Percentiles rank a stretch among this genome's conserved stretches.
Conservation (phyloP, 169 alveolate species). For the Eimeria necatrix region DNA sequence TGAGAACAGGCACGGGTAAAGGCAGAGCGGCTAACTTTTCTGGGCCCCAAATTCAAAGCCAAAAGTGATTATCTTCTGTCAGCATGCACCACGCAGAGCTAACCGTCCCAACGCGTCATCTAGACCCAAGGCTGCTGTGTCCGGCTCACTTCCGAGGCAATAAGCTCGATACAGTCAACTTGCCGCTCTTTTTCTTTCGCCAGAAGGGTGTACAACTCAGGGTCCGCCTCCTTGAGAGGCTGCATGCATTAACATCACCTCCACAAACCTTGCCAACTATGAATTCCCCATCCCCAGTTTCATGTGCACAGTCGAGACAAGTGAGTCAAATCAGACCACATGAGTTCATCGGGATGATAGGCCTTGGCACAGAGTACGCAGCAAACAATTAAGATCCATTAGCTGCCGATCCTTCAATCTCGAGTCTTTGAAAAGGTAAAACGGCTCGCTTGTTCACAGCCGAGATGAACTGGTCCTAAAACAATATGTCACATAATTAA, state of each 20-base stretch:
- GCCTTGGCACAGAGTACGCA: background rate
- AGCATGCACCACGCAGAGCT: background rate
- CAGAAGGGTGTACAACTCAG: constrained; percentile 88
- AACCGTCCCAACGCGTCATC: background rate
- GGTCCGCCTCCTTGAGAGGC: constrained; percentile 88
- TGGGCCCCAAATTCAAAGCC: too few species aligned
- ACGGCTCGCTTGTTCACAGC: too few species aligned
- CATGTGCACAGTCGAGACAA: background rate
- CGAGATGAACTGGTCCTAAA: too few species aligned
- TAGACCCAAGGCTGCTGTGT: too few species aligned
- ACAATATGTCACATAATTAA: background rate
- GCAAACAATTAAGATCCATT: too few species aligned
- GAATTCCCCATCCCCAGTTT: background rate
- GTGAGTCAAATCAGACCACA: background rate
- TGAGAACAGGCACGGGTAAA: background rate
- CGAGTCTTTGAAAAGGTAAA: too few species aligned
- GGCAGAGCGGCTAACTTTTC: background rate
- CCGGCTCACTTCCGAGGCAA: constrained; percentile 90
- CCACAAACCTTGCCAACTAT: background rate
- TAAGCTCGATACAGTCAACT: constrained; percentile 87
- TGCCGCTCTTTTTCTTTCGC: constrained; percentile 90
- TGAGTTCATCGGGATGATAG: background rate
- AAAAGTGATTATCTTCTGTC: too few species aligned
- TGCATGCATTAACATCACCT: constrained; percentile 32
- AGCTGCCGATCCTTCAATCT: too few species aligned